Base-by-base conservation (phyloP, 2,329 filamentous ascomycete genomes). In the Macroventuria anomochaeta region DNA sequence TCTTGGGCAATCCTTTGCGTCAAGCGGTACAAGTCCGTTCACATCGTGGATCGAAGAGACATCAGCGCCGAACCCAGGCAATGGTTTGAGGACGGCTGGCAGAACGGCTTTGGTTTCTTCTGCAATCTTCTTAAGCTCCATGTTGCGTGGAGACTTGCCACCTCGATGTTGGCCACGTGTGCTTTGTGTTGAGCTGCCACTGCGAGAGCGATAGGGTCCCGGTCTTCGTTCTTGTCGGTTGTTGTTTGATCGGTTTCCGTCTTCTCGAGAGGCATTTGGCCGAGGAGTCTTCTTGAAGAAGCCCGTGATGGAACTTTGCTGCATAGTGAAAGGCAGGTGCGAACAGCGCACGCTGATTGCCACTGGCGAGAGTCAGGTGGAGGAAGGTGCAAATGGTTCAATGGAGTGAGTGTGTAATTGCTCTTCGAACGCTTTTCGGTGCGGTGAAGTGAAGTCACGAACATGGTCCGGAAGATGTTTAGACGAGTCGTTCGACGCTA, bases 91-190 rank as follows among this genome's bases (percentile, higher is more conserved):
- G 7, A 72, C 58, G 3, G 46, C 46, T 11, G 68, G 66, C 3
- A 72, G 59, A 7, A 58, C 54, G 2, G 38, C 41, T 23, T 63
- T 63, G 12, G 70, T 73, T 38, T 72, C 66, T 28, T 59, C 55
- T 20, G 68, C 67, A 11, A 68, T 31, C 17, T 51, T 46, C 29
- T 64, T 64, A 23, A 72, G 65, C 39, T 61, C 46, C 47, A 55
- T 57, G 18, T 67, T 67, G 50, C 64, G 61, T 20, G 60, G 59
- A 7, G 55, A 49, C 18, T 63, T 58, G 15, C 61, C 61, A 18
- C 54, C 61, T 23, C 59, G 62, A 13, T 59, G 55, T 21, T 59
- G 54, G 11, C 50, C 38, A 5, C 36, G 42, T 15, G 37, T 53
- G 39, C 32, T 47, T 44, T 42, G 44, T 23, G 28, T 48, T 20